Base-by-base conservation (phyloP, 192 early-diverging fungal genomes). In the Coemansia sp. region DNA sequence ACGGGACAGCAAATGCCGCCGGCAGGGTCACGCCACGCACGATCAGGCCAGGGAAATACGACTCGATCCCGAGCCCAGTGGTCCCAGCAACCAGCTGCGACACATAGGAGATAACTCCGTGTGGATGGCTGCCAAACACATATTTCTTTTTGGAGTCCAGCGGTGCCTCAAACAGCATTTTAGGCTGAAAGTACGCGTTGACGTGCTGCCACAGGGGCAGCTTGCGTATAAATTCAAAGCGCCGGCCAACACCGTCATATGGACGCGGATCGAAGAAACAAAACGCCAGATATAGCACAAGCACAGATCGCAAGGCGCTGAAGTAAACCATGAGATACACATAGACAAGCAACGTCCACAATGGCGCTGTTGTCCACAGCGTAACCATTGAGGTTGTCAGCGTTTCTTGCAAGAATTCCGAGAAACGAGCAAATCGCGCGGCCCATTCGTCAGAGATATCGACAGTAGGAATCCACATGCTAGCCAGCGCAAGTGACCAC, bases 51-150 rank as follows among this genome's bases (percentile, higher is more conserved):
- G 91, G 91, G 62, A 93, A 93, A 18, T 82, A 48, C 24, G 83
- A 60, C 23, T 85, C 84, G 43, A 98, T 89, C 12, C 85, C 78
- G 30, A 86, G 72, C 4, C 90, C 93, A 46, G 95, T 92, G 0
- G 90, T 91, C 0, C 71, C 94, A 69, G 93, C 93, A 44, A 91
- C 88, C 14, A 84, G 83, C 74, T 88, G 88, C 1, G 93, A 90
- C 14, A 90, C 91, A 23, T 94, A 82, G 16, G 87, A 82, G 50
- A 95, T 90, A 53, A 97, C 89, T 7, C 92, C 93, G 60, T 95
- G 93, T 18, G 94, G 94, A 66, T 98, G 94, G 64, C 92, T 63
- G 38, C 86, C 94, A 82, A 98, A 92, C 1, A 98, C 82, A 63
- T 98, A 97, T 58, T 90, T 91, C 46, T 86, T 86, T 22, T 57